A percentile compares a stretch with the other conserved stretches of the same genome.
Evolutionary conservation across 179 eudicot species (phyloP).

Genomic region (Dionaea muscipula): DNA sequence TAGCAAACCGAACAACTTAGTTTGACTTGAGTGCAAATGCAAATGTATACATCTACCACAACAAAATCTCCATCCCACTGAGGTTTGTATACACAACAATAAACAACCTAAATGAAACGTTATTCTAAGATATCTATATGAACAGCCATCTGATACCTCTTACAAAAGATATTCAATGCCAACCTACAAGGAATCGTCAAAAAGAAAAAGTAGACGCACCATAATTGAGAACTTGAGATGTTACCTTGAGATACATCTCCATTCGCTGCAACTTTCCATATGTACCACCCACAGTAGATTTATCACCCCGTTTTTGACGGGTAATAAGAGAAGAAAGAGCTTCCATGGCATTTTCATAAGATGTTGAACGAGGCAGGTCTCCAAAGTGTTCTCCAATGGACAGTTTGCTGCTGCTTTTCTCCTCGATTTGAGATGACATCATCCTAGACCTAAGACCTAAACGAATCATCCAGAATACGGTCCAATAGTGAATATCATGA

Average conservation of each 20-base stretch:
- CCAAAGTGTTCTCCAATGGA: background rate
- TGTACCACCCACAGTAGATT: background rate
- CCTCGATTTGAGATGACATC: conserved; percentile 1
- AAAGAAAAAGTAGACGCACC: too few relatives aligned
- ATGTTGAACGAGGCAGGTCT: background rate
- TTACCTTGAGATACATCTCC: conserved; percentile 2
- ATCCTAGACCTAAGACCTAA: background rate
- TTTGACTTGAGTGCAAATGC: too few relatives aligned
- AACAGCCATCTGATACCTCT: too few relatives aligned
- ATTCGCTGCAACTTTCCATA: conserved; percentile 3
- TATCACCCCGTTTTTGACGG: background rate
- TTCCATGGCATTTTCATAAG: conserved; percentile 4
- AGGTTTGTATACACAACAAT: too few relatives aligned
- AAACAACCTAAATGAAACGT: too few relatives aligned
- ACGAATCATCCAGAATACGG: background rate
- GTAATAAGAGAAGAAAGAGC: conserved; percentile 5
- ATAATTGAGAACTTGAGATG: too few relatives aligned
- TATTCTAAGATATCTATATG: too few relatives aligned
- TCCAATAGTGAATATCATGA: background rate
- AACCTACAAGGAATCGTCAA: too few relatives aligned
- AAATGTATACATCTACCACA: too few relatives aligned
- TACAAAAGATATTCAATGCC: too few relatives aligned
- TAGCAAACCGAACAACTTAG: too few relatives aligned
- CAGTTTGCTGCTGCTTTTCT: background rate
- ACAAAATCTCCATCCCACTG: too few relatives aligned